Percentiles rank a stretch among this genome's conserved stretches.
phyloP scores from a whole-genome alignment of 768 basidiomycete genomes.

The Mycena vulgaris region DNA sequence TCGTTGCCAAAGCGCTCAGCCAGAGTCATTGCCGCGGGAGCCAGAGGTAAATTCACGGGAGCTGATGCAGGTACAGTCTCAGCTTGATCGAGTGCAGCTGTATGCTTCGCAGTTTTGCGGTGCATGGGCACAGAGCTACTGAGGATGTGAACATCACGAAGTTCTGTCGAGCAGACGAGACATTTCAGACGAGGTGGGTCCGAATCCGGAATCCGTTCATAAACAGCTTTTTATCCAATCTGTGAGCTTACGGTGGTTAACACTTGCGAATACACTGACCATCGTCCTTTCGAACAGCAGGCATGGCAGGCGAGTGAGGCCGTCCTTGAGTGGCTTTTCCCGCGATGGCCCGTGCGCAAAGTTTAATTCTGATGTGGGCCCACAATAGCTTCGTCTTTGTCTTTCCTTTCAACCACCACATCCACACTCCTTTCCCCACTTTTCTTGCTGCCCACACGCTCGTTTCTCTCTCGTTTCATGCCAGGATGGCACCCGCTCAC shows the following conservation, averaged over 20 bases:
- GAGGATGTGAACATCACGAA: neutral
- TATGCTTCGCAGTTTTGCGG: neutral
- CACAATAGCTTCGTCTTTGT: neutral
- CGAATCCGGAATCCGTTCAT: neutral
- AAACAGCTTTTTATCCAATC: neutral
- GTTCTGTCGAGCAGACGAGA: neutral
- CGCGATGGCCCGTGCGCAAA: neutral
- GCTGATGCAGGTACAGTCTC: neutral
- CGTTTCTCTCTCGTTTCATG: neutral
- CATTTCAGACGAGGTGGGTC: neutral
- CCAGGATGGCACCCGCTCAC: neutral
- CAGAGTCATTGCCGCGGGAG: neutral
- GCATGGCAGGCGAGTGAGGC: neutral
- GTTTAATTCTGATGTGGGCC: conserved; percentile 8
- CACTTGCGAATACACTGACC: neutral
- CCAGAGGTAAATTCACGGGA: neutral
- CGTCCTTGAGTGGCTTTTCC: neutral
- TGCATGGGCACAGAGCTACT: neutral
- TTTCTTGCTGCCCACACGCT: neutral
- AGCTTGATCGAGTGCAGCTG: neutral
- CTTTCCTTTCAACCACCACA: neutral
- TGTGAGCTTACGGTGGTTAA: neutral
- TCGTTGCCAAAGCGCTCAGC: neutral
- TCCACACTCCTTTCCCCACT: neutral
- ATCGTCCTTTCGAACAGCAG: neutral